Evolutionary conservation across 2,329 filamentous ascomycete species (phyloP), one percentile per base, ranked within the genome.

Genomic region (Periglandula ipomoeae): DNA sequence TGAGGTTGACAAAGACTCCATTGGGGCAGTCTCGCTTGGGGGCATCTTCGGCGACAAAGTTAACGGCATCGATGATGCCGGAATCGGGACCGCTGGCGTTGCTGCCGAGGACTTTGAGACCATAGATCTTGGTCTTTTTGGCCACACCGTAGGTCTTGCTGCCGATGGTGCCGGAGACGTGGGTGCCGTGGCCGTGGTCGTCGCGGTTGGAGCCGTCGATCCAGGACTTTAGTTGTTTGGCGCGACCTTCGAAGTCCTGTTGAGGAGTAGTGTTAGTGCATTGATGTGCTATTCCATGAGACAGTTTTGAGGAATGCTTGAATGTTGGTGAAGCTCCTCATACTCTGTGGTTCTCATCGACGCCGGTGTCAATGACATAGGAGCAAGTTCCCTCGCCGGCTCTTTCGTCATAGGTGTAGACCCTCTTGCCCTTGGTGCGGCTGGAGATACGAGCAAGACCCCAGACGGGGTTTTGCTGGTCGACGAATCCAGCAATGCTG

Each of bases 1-100:
- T 74, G 72, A 77, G 73, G 62, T 70, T 74, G 52, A 72, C 66
- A 22, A 77, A 73, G 38, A 68, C 61, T 23, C 69, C 68, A 5
- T 59, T 64, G 53, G 61, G 58, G 61, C 67, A 69, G 55, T 49
- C 60, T 50, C 61, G 63, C 5, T 54, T 60, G 32, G 55, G 24
- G 17, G 60, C 55, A 54, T 70, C 66, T 19, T 53, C 48, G 45
- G 61, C 58, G 5, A 68, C 68, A 43, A 59, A 70, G 59, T 69
- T 63, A 48, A 69, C 66, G 52, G 65, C 66, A 19, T 65, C 65
- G 44, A 70, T 62, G 54, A 70, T 65, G 48, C 59, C 62, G 11
- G 66, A 66, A 50, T 57, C 62, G 40, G 61, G 59, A 39, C 66
- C 64, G 22, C 57, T 61, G 66, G 59, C 65, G 5, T 55, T 42